Percentiles rank a stretch among this genome's conserved stretches.
These are phyloP conservation scores for Taphrina pruni DNA, from an alignment of 1,139 yeast species.

Conservation along the genomic window DNA sequence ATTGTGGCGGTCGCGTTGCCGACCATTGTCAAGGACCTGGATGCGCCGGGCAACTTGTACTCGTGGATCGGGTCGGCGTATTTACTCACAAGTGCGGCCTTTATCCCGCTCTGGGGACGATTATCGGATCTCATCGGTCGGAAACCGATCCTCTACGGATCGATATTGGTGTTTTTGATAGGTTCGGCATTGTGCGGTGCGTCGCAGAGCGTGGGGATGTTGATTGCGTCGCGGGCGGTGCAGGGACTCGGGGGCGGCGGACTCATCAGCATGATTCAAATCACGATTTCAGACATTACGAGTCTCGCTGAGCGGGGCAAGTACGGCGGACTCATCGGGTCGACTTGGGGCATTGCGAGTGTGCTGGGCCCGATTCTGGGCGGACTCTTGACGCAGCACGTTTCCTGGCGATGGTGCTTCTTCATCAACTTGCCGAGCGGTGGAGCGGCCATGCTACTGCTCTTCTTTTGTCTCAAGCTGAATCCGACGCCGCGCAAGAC, in stretches of 20 bases:
- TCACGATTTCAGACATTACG: conserved; percentile 66
- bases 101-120: conserved; percentile 67
- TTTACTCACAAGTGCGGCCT: conserved; percentile 64
- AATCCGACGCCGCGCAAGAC: conserved; percentile 57
- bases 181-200: conserved; percentile 70
- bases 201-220: conserved; percentile 62
- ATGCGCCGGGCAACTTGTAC: conserved; percentile 61
- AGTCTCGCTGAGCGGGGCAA: conserved; percentile 65
- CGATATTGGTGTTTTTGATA: conserved; percentile 63
- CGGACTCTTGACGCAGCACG: conserved; percentile 65
- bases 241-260: conserved; percentile 81
- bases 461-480: conserved; percentile 60
- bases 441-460: conserved; percentile 61
- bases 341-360: conserved; percentile 62
- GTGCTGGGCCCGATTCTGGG: conserved; percentile 73
- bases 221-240: conserved; percentile 72
- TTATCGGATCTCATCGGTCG: conserved; percentile 68
- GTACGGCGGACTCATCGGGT: conserved; percentile 59
- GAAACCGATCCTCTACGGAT: conserved; percentile 59
- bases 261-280: conserved; percentile 63
- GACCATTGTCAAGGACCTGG: conserved; percentile 62
- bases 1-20: conserved; percentile 66
- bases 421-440: conserved; percentile 74
- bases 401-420: conserved; percentile 79
- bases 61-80: conserved; percentile 56